phyloP scores from a whole-genome alignment of 1,284 basidiomycete genomes.

The Sanghuangporus weigelae region DNA sequence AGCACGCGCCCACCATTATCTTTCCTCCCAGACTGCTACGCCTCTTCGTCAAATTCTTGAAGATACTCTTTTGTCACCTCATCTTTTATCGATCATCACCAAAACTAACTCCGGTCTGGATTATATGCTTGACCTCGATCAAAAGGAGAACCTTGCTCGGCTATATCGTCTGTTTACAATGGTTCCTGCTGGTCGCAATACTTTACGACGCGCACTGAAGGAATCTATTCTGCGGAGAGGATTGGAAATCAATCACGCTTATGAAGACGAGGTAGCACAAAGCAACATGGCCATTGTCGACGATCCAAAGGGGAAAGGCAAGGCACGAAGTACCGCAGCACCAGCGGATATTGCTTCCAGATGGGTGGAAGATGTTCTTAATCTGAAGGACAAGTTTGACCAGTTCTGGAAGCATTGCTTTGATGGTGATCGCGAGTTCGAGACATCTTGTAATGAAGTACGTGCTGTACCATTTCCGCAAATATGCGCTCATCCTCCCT shows the following conservation, averaged over 20 bases:
- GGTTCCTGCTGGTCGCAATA: constrained; percentile 66
- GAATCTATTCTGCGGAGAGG: constrained; percentile 76
- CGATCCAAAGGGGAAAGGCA: constrained; percentile 57
- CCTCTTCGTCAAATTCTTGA: constrained; percentile 77
- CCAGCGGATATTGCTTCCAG: constrained; percentile 66
- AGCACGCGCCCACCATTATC: constrained; percentile 84
- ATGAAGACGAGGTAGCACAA: constrained; percentile 32
- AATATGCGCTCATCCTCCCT: neutral
- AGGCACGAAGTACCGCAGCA: constrained; percentile 39
- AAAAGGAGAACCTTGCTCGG: constrained; percentile 72
- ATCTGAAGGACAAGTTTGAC: constrained; percentile 91
- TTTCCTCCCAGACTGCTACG: constrained; percentile 69
- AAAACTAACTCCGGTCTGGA: constrained; percentile 87
- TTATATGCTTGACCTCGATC: constrained; percentile 82
- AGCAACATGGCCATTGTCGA: constrained; percentile 34
- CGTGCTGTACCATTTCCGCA: constrained; percentile 13
- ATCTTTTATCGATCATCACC: constrained; percentile 70
- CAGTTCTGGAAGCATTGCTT: constrained; percentile 70
- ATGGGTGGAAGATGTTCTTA: constrained; percentile 93
- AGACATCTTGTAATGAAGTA: constrained; percentile 86
- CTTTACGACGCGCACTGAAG: constrained; percentile 67
- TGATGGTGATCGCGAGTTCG: constrained; percentile 70
- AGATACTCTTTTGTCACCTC: constrained; percentile 71
- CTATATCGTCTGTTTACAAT: constrained; percentile 76
- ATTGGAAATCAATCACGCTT: constrained; percentile 68